Conservation (phyloP, 83 land plant species). For the Picea engelmannii region DNA sequence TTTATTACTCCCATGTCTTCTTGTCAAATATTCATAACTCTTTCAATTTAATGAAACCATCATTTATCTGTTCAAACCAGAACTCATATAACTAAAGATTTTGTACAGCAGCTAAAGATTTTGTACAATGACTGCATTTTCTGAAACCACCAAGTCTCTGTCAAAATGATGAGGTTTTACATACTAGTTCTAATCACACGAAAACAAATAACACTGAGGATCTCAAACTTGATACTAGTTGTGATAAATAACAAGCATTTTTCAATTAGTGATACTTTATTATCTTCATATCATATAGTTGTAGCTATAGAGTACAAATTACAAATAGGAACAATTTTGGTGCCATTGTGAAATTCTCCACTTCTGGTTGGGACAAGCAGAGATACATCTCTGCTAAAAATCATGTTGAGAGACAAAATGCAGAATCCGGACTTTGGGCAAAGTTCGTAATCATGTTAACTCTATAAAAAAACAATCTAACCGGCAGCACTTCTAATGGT, state of each 20-base stretch:
- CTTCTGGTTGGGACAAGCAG: neutral
- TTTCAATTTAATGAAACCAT: neutral
- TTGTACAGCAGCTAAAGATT: too few relatives aligned
- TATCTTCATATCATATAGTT: neutral
- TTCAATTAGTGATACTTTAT: neutral
- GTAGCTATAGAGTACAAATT: neutral
- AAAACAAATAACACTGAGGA: neutral
- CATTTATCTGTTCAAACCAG: neutral
- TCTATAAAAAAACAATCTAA: too few relatives aligned
- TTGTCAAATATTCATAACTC: neutral
- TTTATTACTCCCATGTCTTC: neutral
- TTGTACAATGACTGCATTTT: too few relatives aligned
- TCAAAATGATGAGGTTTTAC: neutral
- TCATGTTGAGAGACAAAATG: too few relatives aligned
- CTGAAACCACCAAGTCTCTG: neutral
- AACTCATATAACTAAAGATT: too few relatives aligned
- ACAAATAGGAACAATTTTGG: neutral
- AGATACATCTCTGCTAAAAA: too few relatives aligned
- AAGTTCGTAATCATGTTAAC: too few relatives aligned
- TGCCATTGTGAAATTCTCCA: neutral
- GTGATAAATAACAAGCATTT: neutral
- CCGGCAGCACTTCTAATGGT: neutral
- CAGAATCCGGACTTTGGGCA: too few relatives aligned
- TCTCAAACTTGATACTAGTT: neutral
- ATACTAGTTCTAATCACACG: neutral